These are phyloP conservation scores for Nakaseomyces nivariensis DNA, from an alignment of 1,139 yeast species.

Conservation along the genomic window DNA sequence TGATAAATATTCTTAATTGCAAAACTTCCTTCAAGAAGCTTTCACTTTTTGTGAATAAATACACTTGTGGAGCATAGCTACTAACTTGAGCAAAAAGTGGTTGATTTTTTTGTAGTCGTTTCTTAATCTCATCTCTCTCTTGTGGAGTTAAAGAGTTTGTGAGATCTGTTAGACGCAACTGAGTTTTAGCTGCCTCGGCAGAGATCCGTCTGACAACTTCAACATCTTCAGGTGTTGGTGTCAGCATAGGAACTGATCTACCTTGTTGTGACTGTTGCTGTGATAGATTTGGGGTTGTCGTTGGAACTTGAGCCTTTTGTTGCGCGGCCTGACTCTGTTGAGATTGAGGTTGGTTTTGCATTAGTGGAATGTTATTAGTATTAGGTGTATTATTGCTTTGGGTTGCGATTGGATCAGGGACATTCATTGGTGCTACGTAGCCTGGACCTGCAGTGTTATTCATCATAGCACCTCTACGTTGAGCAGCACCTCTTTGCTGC, in stretches of 20 bases:
- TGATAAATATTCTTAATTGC: slow-evolving; percentile 71
- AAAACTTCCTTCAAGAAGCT: slow-evolving; percentile 69
- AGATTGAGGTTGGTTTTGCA: slow-evolving; percentile 5
- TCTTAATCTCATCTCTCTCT: slow-evolving; percentile 55
- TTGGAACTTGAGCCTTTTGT: slow-evolving; percentile 5
- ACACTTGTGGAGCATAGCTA: slow-evolving; percentile 68
- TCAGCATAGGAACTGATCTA: slow-evolving; percentile 3
- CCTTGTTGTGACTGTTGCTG: slow-evolving; percentile 15
- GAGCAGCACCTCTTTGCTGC: not conserved
- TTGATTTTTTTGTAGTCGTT: slow-evolving; percentile 46
- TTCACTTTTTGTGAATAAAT: slow-evolving; percentile 58
- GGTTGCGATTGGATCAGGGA: not conserved
- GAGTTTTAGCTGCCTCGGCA: slow-evolving; percentile 59
- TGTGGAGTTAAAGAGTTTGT: slow-evolving; percentile 50
- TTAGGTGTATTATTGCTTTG: not conserved
- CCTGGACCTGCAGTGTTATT: not conserved
- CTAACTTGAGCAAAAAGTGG: slow-evolving; percentile 64
- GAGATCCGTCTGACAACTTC: slow-evolving; percentile 50
- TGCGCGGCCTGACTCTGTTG: slow-evolving; percentile 5
- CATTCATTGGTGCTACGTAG: not conserved
- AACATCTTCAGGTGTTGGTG: slow-evolving; percentile 40
- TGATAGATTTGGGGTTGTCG: slow-evolving; percentile 8
- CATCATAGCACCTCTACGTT: slow-evolving; percentile 3
- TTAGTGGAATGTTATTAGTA: not conserved
- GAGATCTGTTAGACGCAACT: slow-evolving; percentile 56